A percentile compares a stretch with the other conserved stretches of the same genome.
These are phyloP conservation scores for Cutaneotrichosporon dermatis DNA, from an alignment of 1,284 basidiomycete species.

Conservation along the genomic window DNA sequence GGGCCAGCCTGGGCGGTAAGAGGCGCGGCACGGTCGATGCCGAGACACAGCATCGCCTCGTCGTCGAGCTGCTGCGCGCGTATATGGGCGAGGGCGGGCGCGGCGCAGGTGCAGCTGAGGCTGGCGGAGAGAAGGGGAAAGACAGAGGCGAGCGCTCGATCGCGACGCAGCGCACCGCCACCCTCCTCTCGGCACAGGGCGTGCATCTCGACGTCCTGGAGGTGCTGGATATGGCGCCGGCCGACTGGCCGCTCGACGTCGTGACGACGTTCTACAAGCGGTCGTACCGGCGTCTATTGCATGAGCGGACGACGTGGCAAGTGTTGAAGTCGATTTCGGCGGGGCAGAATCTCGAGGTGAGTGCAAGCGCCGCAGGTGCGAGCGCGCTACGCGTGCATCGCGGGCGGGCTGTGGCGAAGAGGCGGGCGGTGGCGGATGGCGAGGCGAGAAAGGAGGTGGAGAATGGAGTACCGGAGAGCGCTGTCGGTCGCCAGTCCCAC, in stretches of 20 bases:
- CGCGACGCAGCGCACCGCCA: conserved; percentile 56
- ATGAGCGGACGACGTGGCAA: conserved; percentile 50
- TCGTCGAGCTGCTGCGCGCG: conserved; percentile 69
- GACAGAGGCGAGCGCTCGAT: too few species aligned
- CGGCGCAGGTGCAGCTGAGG: conserved; percentile 52
- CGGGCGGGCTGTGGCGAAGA: too few species aligned
- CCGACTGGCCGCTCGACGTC: conserved; percentile 66
- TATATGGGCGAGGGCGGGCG: conserved; percentile 69
- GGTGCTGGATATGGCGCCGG: conserved; percentile 67
- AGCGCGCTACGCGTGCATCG: too few species aligned
- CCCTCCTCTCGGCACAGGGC: conserved; percentile 71
- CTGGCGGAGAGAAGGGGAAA: too few species aligned
- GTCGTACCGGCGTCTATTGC: conserved; percentile 69
- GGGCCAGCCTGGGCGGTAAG: conserved; percentile 54
- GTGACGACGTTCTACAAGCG: conserved; percentile 72
- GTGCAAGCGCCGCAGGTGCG: not conserved
- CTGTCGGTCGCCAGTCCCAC: too few species aligned
- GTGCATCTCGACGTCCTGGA: conserved; percentile 70
- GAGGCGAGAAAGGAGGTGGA: too few species aligned
- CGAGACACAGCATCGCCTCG: conserved; percentile 57
- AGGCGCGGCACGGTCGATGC: conserved; percentile 53
- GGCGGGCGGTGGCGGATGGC: too few species aligned
- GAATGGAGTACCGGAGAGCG: too few species aligned
- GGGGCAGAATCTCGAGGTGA: conserved; percentile 42
- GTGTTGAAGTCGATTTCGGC: conserved; percentile 45